A percentile compares a stretch with the other conserved stretches of the same genome.
Evolutionary conservation across 805 yeast genomes (phyloP).

Genomic region (Komagataella mondaviorum): DNA sequence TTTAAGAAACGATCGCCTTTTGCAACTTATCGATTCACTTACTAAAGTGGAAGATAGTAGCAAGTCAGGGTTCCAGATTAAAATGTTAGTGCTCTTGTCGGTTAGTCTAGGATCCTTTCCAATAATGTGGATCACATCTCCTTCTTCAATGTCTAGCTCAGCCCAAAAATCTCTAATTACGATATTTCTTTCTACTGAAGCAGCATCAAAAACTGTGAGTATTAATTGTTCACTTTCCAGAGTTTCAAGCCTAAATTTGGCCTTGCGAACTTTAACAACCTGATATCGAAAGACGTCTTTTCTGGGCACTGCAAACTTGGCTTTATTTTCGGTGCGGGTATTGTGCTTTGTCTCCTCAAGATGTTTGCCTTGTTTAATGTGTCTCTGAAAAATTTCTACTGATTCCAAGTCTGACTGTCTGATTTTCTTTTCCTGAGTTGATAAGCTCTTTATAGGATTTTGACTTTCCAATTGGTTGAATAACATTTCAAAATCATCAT

Average conservation of each 20-base stretch:
- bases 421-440: conserved; percentile 3
- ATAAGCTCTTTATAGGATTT: neutral
- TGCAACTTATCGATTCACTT: conserved; percentile 64
- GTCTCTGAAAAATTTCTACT: neutral
- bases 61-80: conserved; percentile 76
- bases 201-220: conserved; percentile 32
- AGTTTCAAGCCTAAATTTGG: conserved; percentile 17
- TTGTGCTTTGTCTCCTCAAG: neutral
- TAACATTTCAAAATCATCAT: conserved; percentile 4
- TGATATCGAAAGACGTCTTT: conserved; percentile 35
- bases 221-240: conserved; percentile 32
- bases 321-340: conserved; percentile 6
- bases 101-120: conserved; percentile 32
- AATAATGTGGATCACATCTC: conserved; percentile 52
- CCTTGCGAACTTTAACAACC: conserved; percentile 20
- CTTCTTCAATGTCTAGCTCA: conserved; percentile 28
- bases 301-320: conserved; percentile 31
- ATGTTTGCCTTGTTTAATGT: neutral
- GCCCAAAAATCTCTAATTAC: conserved; percentile 53
- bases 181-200: conserved; percentile 22
- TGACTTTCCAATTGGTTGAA: conserved; percentile 21
- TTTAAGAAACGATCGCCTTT: conserved; percentile 53
- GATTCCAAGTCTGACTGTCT: neutral
- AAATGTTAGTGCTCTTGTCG: conserved; percentile 43
- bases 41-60: conserved; percentile 72